Evolutionary conservation across 164 flowering plant genomes (phyloP), one percentile per base, ranked within the genome.

Genomic region (Kingdonia uniflora): DNA sequence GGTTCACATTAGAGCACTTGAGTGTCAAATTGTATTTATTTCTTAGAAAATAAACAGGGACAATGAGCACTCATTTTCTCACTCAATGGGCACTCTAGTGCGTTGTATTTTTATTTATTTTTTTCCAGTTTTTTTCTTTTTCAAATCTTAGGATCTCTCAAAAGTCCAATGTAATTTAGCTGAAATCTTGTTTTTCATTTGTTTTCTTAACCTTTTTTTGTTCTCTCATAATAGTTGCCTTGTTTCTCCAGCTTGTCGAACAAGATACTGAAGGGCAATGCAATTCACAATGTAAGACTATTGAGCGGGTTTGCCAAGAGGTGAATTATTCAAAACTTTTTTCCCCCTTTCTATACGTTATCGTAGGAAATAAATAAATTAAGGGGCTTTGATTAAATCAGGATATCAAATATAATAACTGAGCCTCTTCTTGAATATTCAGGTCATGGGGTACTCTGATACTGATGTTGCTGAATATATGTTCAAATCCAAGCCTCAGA

Each of bases 391-490:
- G 35, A 29, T 29, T 29, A 3, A 29, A 8, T 3, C 8, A 8
- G 4, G 35, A 29, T 29, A 3, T 29, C 8, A 8, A 29, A 29
- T n/a, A 29, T 29, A 4, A 29, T 50, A 50, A 43, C 25, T 50
- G 39, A 10, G 15, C 14, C 6, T 39, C 13, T 14, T n/a, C 20
- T 38, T 53, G 14, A 37, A 25, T 22, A 37, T n/a, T 67, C 80
- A 92, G 98, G 78, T 92, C 50, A 65, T 92, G 74, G 98, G 87
- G 10, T 88, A 80, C 63, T 76, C 81, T 40, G 99, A 92, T 59
- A 92, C 99, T 51, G 97, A 92, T 81, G 76, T 80, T 66, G 95
- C 97, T 25, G 99, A 88, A 66, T 88, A 74, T 69, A 24, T 92
- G 22, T 92, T 66, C 59, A 74, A 62, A 44, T 59, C 68, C 48